phyloP scores from a whole-genome alignment of 2,329 filamentous ascomycete genomes.

The Colletotrichum nymphaeae region DNA sequence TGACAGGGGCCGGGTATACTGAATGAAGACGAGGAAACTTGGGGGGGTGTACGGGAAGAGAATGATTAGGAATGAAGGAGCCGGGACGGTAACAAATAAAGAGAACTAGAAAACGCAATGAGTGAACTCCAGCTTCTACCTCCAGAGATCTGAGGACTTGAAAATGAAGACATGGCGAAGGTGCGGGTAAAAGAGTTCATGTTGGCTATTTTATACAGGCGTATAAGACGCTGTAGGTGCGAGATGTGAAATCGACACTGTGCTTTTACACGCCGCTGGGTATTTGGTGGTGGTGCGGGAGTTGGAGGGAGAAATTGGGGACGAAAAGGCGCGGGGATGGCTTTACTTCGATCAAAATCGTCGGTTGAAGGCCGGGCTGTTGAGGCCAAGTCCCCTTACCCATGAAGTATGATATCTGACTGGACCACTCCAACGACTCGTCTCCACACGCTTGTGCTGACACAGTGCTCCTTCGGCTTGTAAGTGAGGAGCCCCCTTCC shows the following conservation, averaged over 20 bases:
- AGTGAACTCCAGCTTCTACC: background rate
- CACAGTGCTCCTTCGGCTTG: background rate
- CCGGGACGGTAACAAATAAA: too few species aligned
- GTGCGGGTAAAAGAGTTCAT: background rate
- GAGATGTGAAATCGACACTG: background rate
- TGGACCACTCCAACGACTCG: background rate
- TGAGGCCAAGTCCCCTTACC: background rate
- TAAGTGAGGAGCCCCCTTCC: too few species aligned
- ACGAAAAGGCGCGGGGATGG: background rate
- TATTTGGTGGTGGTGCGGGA: background rate
- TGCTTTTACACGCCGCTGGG: background rate
- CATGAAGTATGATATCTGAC: background rate
- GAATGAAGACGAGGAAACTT: background rate
- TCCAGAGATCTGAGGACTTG: background rate
- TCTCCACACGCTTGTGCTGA: background rate
- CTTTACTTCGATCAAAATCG: background rate
- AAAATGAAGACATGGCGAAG: background rate
- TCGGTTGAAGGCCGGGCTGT: background rate
- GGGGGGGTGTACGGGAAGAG: background rate
- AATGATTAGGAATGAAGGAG: too few species aligned
- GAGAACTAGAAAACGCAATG: background rate
- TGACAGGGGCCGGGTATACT: background rate
- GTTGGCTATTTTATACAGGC: conserved; percentile 1
- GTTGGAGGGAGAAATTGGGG: background rate
- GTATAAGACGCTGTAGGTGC: background rate